Evolutionary conservation across 2,329 filamentous ascomycete genomes (phyloP), one percentile per base, ranked within the genome.

Genomic region (Fusarium sacchari): DNA sequence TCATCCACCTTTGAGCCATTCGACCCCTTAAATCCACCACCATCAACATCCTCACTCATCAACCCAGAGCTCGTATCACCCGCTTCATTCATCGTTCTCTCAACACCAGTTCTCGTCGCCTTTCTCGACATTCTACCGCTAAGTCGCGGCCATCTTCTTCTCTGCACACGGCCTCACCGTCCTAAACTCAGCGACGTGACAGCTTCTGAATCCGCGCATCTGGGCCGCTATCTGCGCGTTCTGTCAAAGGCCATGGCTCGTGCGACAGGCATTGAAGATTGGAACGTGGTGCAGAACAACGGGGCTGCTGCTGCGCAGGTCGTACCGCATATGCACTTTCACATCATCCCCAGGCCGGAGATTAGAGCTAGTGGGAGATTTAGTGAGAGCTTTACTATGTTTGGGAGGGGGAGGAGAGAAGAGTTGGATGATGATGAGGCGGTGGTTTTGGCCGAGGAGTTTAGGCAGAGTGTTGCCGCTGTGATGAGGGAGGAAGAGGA

Each of bases 281-380:
- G 96, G 93, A 99, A 99, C 82, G 91, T 98, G 36, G 94, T 98
- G 62, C 96, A 98, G 85, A 98, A 98, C 81, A 98, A 98, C 77
- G 94, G 96, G 22, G 91, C 91, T 7, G 90, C 94, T 37, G 96
- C 96, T 5, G 95, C 95, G 5, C 96, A 98, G 84, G 94, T 97
- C 22, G 95, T 98, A 5, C 93, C 93, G 28, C 96, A 98, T 82
- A 92, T 97, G 55, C 96, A 99, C 82, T 98, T 97, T 81, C 96
- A 99, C 78, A 88, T 98, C 59, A 97, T 99, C 39, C 96, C 96
- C 0, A 86, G 96, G 42, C 95, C 95, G 0, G 90, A 93, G 83
- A 88, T 88, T 65, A 85, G 84, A 74, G 88, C 84, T 52, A 87
- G 85, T 73, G 87, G 85, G 12, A 80, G 84, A 52, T 84, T 84